Evolutionary conservation across 352 stramenopile species (phyloP), one percentile per base, ranked within the genome.

Genomic region (Hyaloperonospora brassicae): DNA sequence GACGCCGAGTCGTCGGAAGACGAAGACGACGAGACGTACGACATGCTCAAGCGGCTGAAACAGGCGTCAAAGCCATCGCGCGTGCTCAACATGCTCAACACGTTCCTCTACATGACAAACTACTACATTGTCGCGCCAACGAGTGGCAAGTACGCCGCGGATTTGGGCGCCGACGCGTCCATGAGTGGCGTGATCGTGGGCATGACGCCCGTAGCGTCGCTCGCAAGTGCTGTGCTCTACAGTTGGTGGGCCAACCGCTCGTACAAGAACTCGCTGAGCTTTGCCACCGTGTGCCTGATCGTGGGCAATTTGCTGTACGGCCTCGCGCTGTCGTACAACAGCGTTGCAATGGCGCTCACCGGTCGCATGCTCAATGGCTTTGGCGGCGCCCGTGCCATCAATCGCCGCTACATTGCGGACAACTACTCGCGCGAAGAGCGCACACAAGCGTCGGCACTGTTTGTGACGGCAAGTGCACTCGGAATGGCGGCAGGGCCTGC

Each of bases 101-200:
- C 93, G 2, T 97, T 97, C 69, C 70, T 98, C 31, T 98, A 98
- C 77, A 98, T 98, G 92, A 96, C 86, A 48, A 98, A 98, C 78
- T 98, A 98, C 76, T 97, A 98, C 75, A 98, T 98, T 64, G 93
- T 98, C 10, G 91, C 93, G 35, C 95, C 95, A 6, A 98, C 92
- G 17, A 95, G 84, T 57, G 86, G 86, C 47, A 77, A 95, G 44
- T 98, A 98, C 64, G 87, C 92, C 0, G 81, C 77, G 1, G 79
- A 84, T 31, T 66, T 98, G 23, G 94, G 94, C 23, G 91, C 79
- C 0, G 76, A 93, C 50, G 80, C 88, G 4, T 87, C 92, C 5
- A 78, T 97, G 58, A 95, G 84, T 23, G 90, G 91, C 43, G 79
- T 98, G 9, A 97, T 98, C 49, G 95, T 98, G 58, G 95, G 94